Percentiles rank a stretch among this genome's conserved stretches.
phyloP scores from a whole-genome alignment of 176 grass and related monocot species.

The Eragrostis nindensis region DNA sequence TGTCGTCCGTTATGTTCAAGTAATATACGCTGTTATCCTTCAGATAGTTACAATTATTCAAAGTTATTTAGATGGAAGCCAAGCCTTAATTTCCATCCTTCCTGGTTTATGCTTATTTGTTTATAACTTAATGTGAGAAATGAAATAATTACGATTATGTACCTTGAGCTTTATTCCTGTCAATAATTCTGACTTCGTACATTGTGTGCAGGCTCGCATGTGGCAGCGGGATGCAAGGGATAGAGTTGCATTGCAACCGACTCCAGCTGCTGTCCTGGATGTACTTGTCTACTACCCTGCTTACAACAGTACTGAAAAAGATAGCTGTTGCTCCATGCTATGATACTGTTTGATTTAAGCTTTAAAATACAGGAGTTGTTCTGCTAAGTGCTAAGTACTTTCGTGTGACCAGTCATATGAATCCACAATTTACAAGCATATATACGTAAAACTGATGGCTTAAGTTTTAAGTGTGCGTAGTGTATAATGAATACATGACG shows the following conservation, averaged over 20 bases:
- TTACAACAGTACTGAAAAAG: neutral
- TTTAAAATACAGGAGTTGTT: neutral
- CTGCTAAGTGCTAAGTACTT: slow-evolving; percentile 26
- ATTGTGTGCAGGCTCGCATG: slow-evolving; percentile 72
- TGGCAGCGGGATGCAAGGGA: slow-evolving; percentile 92
- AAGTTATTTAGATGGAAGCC: neutral
- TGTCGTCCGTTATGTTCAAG: slow-evolving; percentile 87
- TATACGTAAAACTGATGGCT: neutral
- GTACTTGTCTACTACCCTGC: slow-evolving; percentile 47
- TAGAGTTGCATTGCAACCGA: slow-evolving; percentile 73
- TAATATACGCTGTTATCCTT: slow-evolving; percentile 30
- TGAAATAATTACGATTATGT: slow-evolving; percentile 22
- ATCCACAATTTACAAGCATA: neutral
- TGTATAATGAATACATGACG: slow-evolving; percentile 16
- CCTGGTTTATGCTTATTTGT: neutral
- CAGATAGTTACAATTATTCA: neutral
- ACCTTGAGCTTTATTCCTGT: neutral
- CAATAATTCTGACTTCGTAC: neutral
- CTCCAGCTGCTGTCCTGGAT: slow-evolving; percentile 88
- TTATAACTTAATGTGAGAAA: neutral
- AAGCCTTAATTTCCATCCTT: neutral
- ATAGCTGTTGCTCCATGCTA: neutral
- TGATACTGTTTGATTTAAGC: neutral
- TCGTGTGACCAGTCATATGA: neutral
- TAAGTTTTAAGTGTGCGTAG: slow-evolving; percentile 9